phyloP scores from a whole-genome alignment of 179 eudicot genomes.

The Gypsophila paniculata region DNA sequence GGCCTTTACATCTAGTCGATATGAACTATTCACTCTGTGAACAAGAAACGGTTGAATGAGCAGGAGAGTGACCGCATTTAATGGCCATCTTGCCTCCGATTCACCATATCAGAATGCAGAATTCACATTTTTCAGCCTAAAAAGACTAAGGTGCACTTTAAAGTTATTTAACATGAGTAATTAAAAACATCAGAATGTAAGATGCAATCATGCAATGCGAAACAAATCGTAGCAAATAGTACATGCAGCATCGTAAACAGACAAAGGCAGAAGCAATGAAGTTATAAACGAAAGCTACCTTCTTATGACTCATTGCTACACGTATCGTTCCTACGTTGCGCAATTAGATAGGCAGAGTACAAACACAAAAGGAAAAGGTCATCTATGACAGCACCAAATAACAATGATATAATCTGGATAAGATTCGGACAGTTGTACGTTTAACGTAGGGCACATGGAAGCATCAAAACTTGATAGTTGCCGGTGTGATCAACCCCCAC shows the following conservation, averaged over 20 bases:
- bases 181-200: not conserved
- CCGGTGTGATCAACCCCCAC: slow-evolving; percentile 8
- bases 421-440: not conserved
- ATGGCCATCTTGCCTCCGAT: not conserved
- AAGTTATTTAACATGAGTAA: not conserved
- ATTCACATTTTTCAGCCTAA: not conserved
- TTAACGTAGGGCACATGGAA: not conserved
- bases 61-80: not conserved
- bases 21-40: not conserved
- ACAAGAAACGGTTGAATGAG: not conserved
- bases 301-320: slow-evolving; percentile 1
- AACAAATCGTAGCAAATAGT: not conserved
- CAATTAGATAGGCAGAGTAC: not conserved
- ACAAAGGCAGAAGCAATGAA: not conserved
- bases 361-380: slow-evolving; percentile 3
- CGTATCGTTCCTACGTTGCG: not conserved
- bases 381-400: not conserved
- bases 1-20: not conserved
- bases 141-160: not conserved
- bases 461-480: slow-evolving; percentile 1
- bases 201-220: not conserved
- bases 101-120: slow-evolving; percentile 3
- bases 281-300: not conserved
- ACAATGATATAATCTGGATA: slow-evolving; percentile 1
- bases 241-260: not conserved